Evolutionary conservation across 441 rosid genomes (phyloP).

Genomic region (Croton laevigatus): DNA sequence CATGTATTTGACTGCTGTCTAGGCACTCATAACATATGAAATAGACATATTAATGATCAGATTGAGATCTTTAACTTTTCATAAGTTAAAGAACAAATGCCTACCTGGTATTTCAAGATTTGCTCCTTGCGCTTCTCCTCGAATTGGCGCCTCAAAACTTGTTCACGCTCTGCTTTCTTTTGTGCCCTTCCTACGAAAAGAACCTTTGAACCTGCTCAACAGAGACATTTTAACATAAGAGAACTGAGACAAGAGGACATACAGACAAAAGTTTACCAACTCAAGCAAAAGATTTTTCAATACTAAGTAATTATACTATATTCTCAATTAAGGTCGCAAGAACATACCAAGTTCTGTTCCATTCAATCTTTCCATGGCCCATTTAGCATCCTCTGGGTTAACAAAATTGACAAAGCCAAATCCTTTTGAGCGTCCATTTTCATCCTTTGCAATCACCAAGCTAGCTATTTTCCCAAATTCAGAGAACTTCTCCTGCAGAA

Average conservation of each 20-base stretch:
- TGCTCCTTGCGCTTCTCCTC: conserved; percentile 39
- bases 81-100: not conserved
- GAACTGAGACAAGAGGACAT: not conserved
- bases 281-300: not conserved
- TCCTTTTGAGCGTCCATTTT: conserved; percentile 58
- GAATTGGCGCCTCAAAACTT: conserved; percentile 37
- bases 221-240: not conserved
- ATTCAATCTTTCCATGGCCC: conserved; percentile 54
- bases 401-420: conserved; percentile 80
- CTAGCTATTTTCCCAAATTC: conserved; percentile 60
- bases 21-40: not conserved
- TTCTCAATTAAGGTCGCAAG: conserved; percentile 6
- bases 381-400: conserved; percentile 54
- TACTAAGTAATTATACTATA: not conserved
- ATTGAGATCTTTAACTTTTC: not conserved
- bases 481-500: conserved; percentile 48
- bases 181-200: conserved; percentile 76
- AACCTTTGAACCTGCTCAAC: conserved; percentile 50
- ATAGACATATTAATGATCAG: not conserved
- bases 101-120: conserved; percentile 29
- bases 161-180: conserved; percentile 62
- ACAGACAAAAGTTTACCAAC: not conserved
- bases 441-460: conserved; percentile 52
- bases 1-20: not conserved
- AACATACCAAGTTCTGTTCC: conserved; percentile 44